A percentile compares a stretch with the other conserved stretches of the same genome.
phyloP scores from a whole-genome alignment of 768 basidiomycete species.

The Termitomyces sp. region DNA sequence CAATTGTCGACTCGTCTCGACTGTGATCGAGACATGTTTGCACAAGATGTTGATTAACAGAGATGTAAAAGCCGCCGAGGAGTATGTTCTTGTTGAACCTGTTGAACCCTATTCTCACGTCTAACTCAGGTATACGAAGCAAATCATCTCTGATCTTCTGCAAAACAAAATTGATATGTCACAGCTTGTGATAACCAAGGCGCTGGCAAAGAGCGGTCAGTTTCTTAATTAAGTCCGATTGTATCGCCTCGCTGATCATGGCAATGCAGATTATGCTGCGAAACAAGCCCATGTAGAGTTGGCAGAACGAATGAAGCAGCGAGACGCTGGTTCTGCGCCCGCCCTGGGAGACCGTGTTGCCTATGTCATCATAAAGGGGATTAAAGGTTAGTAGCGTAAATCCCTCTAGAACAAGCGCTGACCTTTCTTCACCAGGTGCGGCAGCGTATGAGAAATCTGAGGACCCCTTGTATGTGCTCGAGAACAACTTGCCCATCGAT shows the following conservation, averaged over 20 bases:
- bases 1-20: slow-evolving; percentile 97
- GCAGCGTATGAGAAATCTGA: slow-evolving; percentile 99
- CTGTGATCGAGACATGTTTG: slow-evolving; percentile 96
- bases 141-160: slow-evolving; percentile 86
- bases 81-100: slow-evolving; percentile 40
- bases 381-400: slow-evolving; percentile 58
- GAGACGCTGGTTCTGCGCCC: slow-evolving; percentile 97
- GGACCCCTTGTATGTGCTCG: slow-evolving; percentile 94
- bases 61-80: slow-evolving; percentile 91
- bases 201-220: slow-evolving; percentile 81
- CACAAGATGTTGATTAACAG: slow-evolving; percentile 97
- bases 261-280: slow-evolving; percentile 71
- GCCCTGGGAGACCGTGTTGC: slow-evolving; percentile 98
- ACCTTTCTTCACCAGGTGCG: slow-evolving; percentile 52
- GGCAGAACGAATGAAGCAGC: slow-evolving; percentile 91
- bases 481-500: slow-evolving; percentile 97
- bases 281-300: slow-evolving; percentile 98
- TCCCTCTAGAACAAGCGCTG: neutral
- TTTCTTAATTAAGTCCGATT: neutral
- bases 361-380: slow-evolving; percentile 96
- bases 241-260: neutral
- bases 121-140: slow-evolving; percentile 78
- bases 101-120: slow-evolving; percentile 1
- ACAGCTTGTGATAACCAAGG: slow-evolving; percentile 98
- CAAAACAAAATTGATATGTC: slow-evolving; percentile 99